These are phyloP conservation scores for Yamadazyma olivae DNA, from an alignment of 805 yeast genomes.

Conservation along the genomic window DNA sequence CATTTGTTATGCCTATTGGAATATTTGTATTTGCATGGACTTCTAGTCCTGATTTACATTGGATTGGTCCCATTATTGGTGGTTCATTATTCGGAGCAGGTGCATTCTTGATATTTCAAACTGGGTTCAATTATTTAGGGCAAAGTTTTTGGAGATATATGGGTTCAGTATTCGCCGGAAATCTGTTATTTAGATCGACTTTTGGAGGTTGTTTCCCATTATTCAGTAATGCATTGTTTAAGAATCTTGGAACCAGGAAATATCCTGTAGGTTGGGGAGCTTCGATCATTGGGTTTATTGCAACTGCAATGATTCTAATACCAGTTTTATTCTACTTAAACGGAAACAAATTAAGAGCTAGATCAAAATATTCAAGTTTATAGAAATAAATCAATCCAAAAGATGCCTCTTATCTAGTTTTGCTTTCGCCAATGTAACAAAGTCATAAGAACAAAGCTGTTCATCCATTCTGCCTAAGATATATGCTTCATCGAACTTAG, in stretches of 20 bases:
- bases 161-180: conserved; percentile 59
- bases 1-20: too few species aligned
- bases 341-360: too few species aligned
- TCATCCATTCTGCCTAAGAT: conserved; percentile 2
- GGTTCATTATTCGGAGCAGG: conserved; percentile 36
- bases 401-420: too few species aligned
- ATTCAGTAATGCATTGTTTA: conserved; percentile 58
- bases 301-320: conserved; percentile 34
- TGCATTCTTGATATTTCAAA: conserved; percentile 48
- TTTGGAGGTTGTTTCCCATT: conserved; percentile 60
- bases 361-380: too few species aligned
- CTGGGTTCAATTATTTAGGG: conserved; percentile 48
- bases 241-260: conserved; percentile 42
- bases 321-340: conserved; percentile 73
- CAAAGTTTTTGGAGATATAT: conserved; percentile 45
- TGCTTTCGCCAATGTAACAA: too few species aligned
- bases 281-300: conserved; percentile 59
- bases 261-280: conserved; percentile 63
- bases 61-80: conserved; percentile 50
- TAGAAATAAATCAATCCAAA: too few species aligned
- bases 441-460: conserved; percentile 1
- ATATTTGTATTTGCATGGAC: conserved; percentile 53
- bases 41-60: conserved; percentile 36
- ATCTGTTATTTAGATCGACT: conserved; percentile 43
- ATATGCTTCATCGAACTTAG: conserved; percentile 4